phyloP scores from a whole-genome alignment of 2,329 filamentous ascomycete species.

The Macroventuria anomochaeta region DNA sequence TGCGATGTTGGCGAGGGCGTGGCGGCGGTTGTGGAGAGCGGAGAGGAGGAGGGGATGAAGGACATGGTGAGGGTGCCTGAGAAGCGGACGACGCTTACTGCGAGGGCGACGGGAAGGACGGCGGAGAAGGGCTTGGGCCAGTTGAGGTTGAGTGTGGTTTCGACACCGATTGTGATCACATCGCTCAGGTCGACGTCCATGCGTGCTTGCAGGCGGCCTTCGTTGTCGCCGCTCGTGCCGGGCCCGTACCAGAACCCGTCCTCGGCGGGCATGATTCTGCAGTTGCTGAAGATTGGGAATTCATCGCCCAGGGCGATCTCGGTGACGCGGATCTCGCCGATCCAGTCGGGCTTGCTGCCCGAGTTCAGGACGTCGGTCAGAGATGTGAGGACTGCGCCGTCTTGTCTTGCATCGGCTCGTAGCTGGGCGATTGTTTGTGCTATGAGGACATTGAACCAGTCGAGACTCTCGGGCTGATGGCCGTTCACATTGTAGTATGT shows the following conservation, averaged over 20 bases:
- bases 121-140: constrained; percentile 91
- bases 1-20: constrained; percentile 52
- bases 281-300: constrained; percentile 98
- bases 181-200: constrained; percentile 98
- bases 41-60: constrained; percentile 73
- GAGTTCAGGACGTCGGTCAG: constrained; percentile 87
- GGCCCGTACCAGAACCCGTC: constrained; percentile 64
- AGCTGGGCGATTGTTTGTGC: constrained; percentile 97
- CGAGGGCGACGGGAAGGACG: constrained; percentile 87
- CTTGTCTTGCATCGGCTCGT: constrained; percentile 86
- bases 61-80: constrained; percentile 93
- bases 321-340: constrained; percentile 92
- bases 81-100: constrained; percentile 91
- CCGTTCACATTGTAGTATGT: constrained; percentile 97
- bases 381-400: constrained; percentile 86
- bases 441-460: constrained; percentile 98
- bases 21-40: constrained; percentile 39
- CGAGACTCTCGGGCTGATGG: constrained; percentile 93
- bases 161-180: constrained; percentile 91
- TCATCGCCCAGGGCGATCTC: constrained; percentile 95
- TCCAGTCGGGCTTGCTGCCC: constrained; percentile 83
- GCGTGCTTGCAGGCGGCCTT: constrained; percentile 83
- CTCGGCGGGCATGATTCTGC: constrained; percentile 89
- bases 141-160: constrained; percentile 93
- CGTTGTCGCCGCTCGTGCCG: constrained; percentile 61